These are phyloP conservation scores for Zasmidium angulare DNA, from an alignment of 2,329 filamentous ascomycete genomes.

Conservation along the genomic window DNA sequence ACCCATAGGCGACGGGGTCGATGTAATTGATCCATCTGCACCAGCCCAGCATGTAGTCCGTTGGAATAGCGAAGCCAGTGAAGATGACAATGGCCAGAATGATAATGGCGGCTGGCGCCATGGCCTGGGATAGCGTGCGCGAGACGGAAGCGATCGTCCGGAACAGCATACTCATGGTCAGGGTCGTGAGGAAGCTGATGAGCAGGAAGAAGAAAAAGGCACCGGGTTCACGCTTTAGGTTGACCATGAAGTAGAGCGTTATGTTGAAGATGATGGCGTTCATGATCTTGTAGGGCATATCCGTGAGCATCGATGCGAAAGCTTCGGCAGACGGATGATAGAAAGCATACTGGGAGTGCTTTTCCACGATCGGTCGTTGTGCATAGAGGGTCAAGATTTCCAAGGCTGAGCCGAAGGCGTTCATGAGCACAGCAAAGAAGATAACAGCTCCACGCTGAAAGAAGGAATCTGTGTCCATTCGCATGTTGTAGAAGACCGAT, in stretches of 20 bases:
- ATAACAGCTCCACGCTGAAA: constrained; percentile 76
- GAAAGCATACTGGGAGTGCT: constrained; percentile 80
- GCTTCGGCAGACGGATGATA: constrained; percentile 90
- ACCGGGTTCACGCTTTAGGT: constrained; percentile 70
- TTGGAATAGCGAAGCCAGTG: constrained; percentile 64
- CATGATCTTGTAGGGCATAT: constrained; percentile 78
- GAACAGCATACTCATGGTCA: constrained; percentile 86
- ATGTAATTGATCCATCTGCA: constrained; percentile 81
- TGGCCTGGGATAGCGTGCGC: constrained; percentile 60
- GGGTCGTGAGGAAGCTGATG: constrained; percentile 68
- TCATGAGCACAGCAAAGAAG: constrained; percentile 86
- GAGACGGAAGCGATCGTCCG: constrained; percentile 76
- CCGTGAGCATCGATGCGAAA: constrained; percentile 80
- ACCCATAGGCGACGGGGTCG: constrained; percentile 76
- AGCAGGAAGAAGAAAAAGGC: constrained; percentile 85
- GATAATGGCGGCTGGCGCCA: constrained; percentile 57
- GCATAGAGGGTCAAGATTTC: constrained; percentile 85
- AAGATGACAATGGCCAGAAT: constrained; percentile 66
- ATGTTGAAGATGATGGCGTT: constrained; percentile 77
- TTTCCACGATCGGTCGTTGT: constrained; percentile 89
- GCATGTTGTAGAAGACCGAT: constrained; percentile 77
- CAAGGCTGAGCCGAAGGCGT: constrained; percentile 76
- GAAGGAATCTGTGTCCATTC: constrained; percentile 67
- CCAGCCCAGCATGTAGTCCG: constrained; percentile 71
- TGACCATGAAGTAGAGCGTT: constrained; percentile 82